Base-by-base conservation (phyloP, 441 rosid species). In the Melastoma candidum region DNA sequence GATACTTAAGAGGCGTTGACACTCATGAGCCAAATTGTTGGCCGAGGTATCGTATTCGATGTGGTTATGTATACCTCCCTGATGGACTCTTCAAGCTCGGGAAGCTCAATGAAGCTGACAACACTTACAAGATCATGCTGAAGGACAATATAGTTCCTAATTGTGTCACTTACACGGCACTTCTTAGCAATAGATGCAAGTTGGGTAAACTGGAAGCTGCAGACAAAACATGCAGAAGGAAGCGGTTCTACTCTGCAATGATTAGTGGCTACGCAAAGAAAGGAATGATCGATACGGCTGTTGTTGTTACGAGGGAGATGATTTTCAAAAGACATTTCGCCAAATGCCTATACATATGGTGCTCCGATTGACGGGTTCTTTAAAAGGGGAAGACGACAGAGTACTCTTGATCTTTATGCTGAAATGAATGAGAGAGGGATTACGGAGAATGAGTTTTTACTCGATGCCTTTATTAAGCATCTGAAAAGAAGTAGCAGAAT, bases 81-180 rank as follows among this genome's bases (percentile, higher is more conserved):
- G 73, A 84, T 71, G 88, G 98, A 41, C 80, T 85, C 60, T 84
- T 81, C 66, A 88, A 88, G 80, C 62, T 77, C 51, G 82, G 88
- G 36, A 80, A 69, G 53, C 56, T 65, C 46, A 46, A 46, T n/a
- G 95, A 88, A 60, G 98, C 90, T 7, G 78, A 77, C 74, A 67
- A 66, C 59, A 74, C 77, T 59, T 85, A 79, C 62, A 43, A 26
- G 59, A 48, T 49, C 63, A 74, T 85, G 70, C 57, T 68, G 62
- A 70, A 71, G 59, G 77, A 81, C 29, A 68, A 74, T 65, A 53
- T 78, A 56, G 75, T 68, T 66, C 95, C 95, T 12, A 84, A 73
- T 69, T 45, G 1, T 46, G 59, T 76, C 61, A 76, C 88, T 8
- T 93, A 77, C 67, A 76, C 97, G 7, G 81, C 78, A 65, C 66